Percentiles rank a stretch among this genome's conserved stretches.
Conservation (phyloP, 2,329 filamentous ascomycete species). For the Aspergillus aculeatus region DNA sequence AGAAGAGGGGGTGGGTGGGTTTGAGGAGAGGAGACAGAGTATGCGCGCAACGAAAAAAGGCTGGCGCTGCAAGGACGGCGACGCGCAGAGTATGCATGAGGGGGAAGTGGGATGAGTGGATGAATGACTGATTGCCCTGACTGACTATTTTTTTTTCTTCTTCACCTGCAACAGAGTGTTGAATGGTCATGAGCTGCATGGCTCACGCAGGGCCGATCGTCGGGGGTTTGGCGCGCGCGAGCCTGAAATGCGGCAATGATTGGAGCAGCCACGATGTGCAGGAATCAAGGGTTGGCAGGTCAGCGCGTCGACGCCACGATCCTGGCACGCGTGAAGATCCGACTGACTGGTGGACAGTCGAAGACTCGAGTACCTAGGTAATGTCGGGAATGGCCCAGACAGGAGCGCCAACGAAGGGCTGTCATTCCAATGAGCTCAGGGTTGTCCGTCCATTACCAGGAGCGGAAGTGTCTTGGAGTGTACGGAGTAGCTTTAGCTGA, state of each 20-base stretch:
- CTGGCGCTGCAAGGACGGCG: constrained; percentile 8
- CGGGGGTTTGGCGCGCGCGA: constrained; percentile 1
- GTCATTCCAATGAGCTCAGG: not conserved
- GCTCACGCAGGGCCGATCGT: constrained; percentile 4
- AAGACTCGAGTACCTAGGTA: not conserved
- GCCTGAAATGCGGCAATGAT: constrained; percentile 1
- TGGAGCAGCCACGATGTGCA: constrained; percentile 8
- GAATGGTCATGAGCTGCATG: not conserved
- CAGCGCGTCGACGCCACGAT: constrained; percentile 7
- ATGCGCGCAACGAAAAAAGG: not conserved
- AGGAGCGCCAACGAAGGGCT: not conserved
- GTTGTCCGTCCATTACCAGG: not conserved
- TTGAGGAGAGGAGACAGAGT: not conserved
- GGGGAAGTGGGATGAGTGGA: not conserved
- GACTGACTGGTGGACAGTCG: not conserved
- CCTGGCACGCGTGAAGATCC: constrained; percentile 4
- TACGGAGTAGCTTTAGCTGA: no score
- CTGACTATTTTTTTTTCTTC: not conserved
- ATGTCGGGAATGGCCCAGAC: not conserved
- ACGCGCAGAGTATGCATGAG: constrained; percentile 8
- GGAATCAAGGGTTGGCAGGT: constrained; percentile 6
- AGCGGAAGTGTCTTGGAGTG: not conserved
- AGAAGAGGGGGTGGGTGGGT: no score
- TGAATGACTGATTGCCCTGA: not conserved
- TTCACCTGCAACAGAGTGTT: not conserved